These are phyloP conservation scores for Phytophthora sojae DNA, from an alignment of 352 stramenopile genomes.

Conservation along the genomic window DNA sequence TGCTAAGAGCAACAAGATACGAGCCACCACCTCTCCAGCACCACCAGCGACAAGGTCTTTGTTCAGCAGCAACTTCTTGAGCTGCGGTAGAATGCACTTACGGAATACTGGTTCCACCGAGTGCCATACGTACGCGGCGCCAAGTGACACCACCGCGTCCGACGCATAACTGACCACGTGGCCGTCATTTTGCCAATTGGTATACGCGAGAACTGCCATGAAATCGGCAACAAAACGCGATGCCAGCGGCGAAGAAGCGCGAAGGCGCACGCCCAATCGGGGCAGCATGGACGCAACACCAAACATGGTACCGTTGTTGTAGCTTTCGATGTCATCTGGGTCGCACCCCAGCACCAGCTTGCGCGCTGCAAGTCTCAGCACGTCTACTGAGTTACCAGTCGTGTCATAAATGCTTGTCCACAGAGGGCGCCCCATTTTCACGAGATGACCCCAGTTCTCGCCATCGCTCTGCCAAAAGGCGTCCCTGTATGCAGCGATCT, in stretches of 20 bases:
- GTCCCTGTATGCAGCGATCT: not conserved
- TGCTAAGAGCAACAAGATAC: not conserved
- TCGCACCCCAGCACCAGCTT: not conserved
- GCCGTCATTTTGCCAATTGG: not conserved
- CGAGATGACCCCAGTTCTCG: not conserved
- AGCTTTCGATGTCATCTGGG: not conserved
- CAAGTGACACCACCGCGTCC: constrained; percentile 3
- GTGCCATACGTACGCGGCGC: not conserved
- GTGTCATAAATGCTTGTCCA: not conserved
- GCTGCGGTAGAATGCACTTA: not conserved
- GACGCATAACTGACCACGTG: constrained; percentile 2
- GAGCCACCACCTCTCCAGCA: not conserved
- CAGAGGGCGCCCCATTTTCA: not conserved
- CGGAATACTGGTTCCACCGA: not conserved
- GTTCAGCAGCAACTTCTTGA: not conserved
- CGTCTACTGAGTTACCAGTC: too few species aligned
- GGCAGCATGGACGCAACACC: not conserved
- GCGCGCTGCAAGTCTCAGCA: not conserved
- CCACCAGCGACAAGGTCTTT: not conserved
- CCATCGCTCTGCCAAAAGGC: not conserved
- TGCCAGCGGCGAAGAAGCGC: not conserved
- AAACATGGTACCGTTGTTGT: not conserved
- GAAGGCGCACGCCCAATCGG: not conserved
- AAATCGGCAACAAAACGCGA: not conserved
- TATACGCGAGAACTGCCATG: not conserved